These are phyloP conservation scores for Smithsoniella earleae DNA, from an alignment of 163 green algal species.

Conservation along the genomic window DNA sequence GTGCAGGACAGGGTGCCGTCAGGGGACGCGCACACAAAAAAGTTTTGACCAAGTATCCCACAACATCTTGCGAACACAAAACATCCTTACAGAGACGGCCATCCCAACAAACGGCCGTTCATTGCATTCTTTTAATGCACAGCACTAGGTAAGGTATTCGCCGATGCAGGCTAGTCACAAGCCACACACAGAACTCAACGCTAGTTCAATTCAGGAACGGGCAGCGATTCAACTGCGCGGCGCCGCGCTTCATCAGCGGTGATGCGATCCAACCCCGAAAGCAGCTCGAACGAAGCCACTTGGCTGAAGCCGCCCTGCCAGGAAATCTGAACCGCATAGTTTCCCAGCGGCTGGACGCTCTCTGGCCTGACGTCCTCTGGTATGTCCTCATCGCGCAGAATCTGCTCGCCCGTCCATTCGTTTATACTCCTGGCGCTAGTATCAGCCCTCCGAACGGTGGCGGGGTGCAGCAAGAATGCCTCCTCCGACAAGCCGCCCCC, in stretches of 20 bases:
- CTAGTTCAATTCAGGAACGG: no score
- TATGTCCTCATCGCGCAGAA: slow-evolving; percentile 48
- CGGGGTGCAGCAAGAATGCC: slow-evolving; percentile 67
- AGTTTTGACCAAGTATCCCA: no score
- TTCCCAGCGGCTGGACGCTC: slow-evolving; percentile 71
- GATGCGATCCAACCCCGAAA: neutral
- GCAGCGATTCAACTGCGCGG: neutral
- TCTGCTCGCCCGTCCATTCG: slow-evolving; percentile 73
- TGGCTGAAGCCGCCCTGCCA: slow-evolving; percentile 95
- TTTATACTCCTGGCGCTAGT: slow-evolving; percentile 65
- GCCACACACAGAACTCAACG: no score
- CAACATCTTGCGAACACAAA: no score
- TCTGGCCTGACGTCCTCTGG: slow-evolving; percentile 62
- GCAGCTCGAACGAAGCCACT: slow-evolving; percentile 39
- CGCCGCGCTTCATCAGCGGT: neutral
- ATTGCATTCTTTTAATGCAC: no score
- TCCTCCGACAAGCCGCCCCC: no score
- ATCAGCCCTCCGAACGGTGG: slow-evolving; percentile 76
- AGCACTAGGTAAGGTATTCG: no score
- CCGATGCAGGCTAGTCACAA: no score
- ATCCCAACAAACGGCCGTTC: no score
- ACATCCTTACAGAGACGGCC: no score
- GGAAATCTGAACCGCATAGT: slow-evolving; percentile 91
- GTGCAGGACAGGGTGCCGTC: no score
- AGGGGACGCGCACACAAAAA: no score